Evolutionary conservation across 768 basidiomycete species (phyloP).

Genomic region (Tulasnella sp.): DNA sequence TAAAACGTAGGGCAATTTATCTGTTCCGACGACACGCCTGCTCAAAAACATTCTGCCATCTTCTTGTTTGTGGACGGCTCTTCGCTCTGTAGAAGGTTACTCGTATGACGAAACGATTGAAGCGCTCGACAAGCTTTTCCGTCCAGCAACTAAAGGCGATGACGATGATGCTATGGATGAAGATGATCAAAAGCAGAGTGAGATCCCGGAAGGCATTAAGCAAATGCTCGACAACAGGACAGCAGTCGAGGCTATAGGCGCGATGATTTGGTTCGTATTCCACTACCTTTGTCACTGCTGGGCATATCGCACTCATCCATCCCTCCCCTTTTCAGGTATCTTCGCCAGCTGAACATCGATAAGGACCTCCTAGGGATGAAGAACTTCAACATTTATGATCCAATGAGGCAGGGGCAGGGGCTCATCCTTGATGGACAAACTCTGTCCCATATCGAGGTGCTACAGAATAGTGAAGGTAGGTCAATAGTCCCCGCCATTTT

Average conservation of each 20-base stretch:
- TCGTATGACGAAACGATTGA: conserved; percentile 56
- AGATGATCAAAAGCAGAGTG: conserved; percentile 26
- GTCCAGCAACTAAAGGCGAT: conserved; percentile 21
- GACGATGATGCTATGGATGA: conserved; percentile 39
- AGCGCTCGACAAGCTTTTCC: conserved; percentile 58
- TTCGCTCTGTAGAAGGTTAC: conserved; percentile 75
- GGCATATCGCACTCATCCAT: neutral
- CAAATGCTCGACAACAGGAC: conserved; percentile 51
- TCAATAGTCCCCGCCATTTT: too few species aligned
- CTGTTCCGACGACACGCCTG: conserved; percentile 69
- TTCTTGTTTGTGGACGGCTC: conserved; percentile 78
- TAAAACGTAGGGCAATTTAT: conserved; percentile 61
- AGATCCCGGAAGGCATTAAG: conserved; percentile 61
- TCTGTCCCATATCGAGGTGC: conserved; percentile 86
- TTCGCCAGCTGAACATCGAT: conserved; percentile 89
- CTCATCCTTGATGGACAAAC: conserved; percentile 90
- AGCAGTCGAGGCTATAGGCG: conserved; percentile 79
- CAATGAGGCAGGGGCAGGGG: conserved; percentile 80
- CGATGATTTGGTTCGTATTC: conserved; percentile 68
- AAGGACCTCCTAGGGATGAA: conserved; percentile 90
- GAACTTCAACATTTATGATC: conserved; percentile 97
- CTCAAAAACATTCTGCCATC: conserved; percentile 71
- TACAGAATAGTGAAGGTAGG: conserved; percentile 74
- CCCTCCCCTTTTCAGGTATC: conserved; percentile 41
- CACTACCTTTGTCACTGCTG: neutral